Percentiles rank a stretch among this genome's conserved stretches.
phyloP scores from a whole-genome alignment of 1,284 basidiomycete species.

The Boletus holoroseus region DNA sequence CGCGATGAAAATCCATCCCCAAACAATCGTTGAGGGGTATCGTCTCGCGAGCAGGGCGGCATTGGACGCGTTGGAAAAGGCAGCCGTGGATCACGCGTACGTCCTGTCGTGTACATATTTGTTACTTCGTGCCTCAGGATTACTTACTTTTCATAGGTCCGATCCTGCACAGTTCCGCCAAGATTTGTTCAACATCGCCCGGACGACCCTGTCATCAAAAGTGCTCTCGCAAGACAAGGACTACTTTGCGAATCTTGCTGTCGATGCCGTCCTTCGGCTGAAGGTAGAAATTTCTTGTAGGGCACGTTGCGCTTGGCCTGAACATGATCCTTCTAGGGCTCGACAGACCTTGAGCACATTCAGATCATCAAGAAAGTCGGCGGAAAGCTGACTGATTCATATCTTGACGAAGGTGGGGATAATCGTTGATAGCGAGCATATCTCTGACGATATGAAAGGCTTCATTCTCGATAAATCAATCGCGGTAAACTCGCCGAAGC shows the following conservation, averaged over 20 bases:
- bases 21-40: constrained; percentile 99
- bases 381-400: constrained; percentile 97
- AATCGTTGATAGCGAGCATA: neutral
- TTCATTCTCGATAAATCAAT: constrained; percentile 99
- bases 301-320: neutral
- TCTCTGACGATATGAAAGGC: constrained; percentile 43
- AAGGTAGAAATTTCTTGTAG: constrained; percentile 49
- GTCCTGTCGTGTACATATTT: constrained; percentile 27
- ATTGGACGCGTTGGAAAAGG: constrained; percentile 75
- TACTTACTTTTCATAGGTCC: constrained; percentile 39
- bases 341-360: constrained; percentile 96
- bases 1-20: constrained; percentile 90
- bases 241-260: constrained; percentile 97
- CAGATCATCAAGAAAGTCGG: constrained; percentile 99
- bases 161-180: constrained; percentile 76
- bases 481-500: constrained; percentile 91
- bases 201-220: constrained; percentile 95
- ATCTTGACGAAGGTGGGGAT: constrained; percentile 84
- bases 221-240: constrained; percentile 97
- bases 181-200: constrained; percentile 94
- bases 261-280: constrained; percentile 92
- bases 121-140: neutral
- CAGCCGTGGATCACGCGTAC: constrained; percentile 82
- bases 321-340: constrained; percentile 53
- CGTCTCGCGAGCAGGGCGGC: constrained; percentile 88